Conservation (phyloP, 2,329 filamentous ascomycete genomes). For the Fusarium nodosum region DNA sequence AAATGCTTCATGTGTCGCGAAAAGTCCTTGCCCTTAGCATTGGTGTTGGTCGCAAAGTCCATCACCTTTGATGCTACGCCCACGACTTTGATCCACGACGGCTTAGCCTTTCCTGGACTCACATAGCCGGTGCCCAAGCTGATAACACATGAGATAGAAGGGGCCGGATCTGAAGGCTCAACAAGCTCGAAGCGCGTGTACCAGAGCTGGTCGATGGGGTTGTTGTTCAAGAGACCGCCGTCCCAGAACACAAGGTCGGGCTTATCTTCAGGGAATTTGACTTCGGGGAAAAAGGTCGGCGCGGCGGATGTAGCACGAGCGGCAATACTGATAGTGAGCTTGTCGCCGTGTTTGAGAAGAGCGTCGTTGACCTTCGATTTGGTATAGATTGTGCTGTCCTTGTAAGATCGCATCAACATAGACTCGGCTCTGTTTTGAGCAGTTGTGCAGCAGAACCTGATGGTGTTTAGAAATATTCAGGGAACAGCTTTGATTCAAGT, state of each 20-base stretch:
- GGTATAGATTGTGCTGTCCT: conserved; percentile 15
- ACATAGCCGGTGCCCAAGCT: conserved; percentile 36
- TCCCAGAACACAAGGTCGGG: conserved; percentile 36
- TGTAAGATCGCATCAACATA: conserved; percentile 31
- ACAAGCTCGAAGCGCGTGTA: conserved; percentile 40
- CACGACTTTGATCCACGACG: conserved; percentile 31
- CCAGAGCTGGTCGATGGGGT: conserved; percentile 42
- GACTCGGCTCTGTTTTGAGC: conserved; percentile 40
- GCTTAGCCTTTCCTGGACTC: neutral
- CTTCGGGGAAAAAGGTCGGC: conserved; percentile 39
- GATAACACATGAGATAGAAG: conserved; percentile 28
- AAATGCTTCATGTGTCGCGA: conserved; percentile 30
- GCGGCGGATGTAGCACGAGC: conserved; percentile 40
- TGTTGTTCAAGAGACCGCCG: conserved; percentile 41
- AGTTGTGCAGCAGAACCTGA: conserved; percentile 24
- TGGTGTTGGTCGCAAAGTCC: conserved; percentile 43
- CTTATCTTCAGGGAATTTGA: conserved; percentile 15
- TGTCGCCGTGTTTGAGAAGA: conserved; percentile 11
- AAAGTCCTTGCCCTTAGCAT: conserved; percentile 43
- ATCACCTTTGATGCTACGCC: conserved; percentile 34
- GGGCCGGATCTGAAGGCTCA: neutral
- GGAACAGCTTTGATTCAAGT: accelerated
- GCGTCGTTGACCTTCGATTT: conserved; percentile 35
- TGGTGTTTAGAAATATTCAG: neutral
- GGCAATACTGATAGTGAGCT: conserved; percentile 41